Evolutionary conservation across 2,329 filamentous ascomycete genomes (phyloP).

Genomic region (Lachnellula occidentalis): DNA sequence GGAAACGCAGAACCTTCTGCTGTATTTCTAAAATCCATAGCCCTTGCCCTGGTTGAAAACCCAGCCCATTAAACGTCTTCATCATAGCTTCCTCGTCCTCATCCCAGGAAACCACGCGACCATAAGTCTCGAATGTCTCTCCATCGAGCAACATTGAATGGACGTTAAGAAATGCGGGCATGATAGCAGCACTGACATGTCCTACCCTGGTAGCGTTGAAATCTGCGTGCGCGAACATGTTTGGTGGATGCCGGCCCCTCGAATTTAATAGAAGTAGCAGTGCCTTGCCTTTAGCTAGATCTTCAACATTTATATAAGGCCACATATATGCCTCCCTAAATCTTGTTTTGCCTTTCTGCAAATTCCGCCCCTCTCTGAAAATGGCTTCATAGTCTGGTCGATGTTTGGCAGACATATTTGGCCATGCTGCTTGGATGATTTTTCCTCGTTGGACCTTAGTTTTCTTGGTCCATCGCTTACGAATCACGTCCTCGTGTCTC

Average conservation of each 20-base stretch:
- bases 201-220: constrained; percentile 32
- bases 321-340: constrained; percentile 39
- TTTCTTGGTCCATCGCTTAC: constrained; percentile 52
- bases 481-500: constrained; percentile 46
- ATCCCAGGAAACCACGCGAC: constrained; percentile 34
- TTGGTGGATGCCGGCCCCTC: constrained; percentile 42
- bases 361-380: constrained; percentile 17
- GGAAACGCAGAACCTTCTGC: constrained; percentile 41
- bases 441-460: constrained; percentile 36
- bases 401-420: constrained; percentile 43
- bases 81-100: constrained; percentile 35
- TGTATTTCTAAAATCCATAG: constrained; percentile 48
- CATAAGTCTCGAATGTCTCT: constrained; percentile 32
- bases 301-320: constrained; percentile 54
- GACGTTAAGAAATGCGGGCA: constrained; percentile 26
- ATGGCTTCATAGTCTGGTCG: constrained; percentile 43
- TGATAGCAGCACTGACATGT: constrained; percentile 17
- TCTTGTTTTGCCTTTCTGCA: constrained; percentile 16
- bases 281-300: constrained; percentile 39
- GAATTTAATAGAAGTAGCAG: constrained; percentile 49
- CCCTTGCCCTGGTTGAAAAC: constrained; percentile 41
- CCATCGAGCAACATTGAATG: constrained; percentile 34
- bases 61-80: constrained; percentile 32
- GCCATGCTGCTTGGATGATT: constrained; percentile 44
- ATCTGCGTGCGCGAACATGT: constrained; percentile 44